Conservation (phyloP, 2,329 filamentous ascomycete species). For the Fusarium devonianum region DNA sequence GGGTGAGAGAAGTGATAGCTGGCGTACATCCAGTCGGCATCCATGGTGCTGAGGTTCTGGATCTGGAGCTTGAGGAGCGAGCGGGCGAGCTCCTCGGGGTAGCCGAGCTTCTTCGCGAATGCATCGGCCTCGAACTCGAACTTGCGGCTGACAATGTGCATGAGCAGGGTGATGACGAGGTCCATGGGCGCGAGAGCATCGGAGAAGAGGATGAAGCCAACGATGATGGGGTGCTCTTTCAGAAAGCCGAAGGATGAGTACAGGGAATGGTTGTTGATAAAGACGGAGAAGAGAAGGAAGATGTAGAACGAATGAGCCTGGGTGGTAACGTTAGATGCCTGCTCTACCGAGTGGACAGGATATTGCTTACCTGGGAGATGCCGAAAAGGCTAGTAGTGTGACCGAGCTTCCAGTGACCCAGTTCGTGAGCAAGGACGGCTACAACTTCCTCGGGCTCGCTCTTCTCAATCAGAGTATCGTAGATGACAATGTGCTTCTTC, state of each 20-base stretch:
- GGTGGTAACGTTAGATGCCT: constrained; percentile 35
- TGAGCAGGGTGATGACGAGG: constrained; percentile 88
- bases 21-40: constrained; percentile 97
- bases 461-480: constrained; percentile 97
- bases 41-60: constrained; percentile 98
- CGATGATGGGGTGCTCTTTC: constrained; percentile 85
- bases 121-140: constrained; percentile 97
- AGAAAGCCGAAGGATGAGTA: constrained; percentile 92
- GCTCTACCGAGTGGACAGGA: neutral
- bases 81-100: constrained; percentile 79
- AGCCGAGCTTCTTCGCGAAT: constrained; percentile 87
- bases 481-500: constrained; percentile 99
- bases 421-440: constrained; percentile 91
- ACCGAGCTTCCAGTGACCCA: constrained; percentile 95
- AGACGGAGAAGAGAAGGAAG: constrained; percentile 94
- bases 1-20: constrained; percentile 99
- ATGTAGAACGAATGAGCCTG: constrained; percentile 95
- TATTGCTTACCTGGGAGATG: constrained; percentile 73
- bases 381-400: constrained; percentile 92
- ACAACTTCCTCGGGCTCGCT: constrained; percentile 91
- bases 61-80: constrained; percentile 97
- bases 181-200: constrained; percentile 96
- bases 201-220: constrained; percentile 97
- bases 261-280: constrained; percentile 92
- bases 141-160: constrained; percentile 93